phyloP scores from a whole-genome alignment of 306 rosid genomes.

The Bauhinia variegata region DNA sequence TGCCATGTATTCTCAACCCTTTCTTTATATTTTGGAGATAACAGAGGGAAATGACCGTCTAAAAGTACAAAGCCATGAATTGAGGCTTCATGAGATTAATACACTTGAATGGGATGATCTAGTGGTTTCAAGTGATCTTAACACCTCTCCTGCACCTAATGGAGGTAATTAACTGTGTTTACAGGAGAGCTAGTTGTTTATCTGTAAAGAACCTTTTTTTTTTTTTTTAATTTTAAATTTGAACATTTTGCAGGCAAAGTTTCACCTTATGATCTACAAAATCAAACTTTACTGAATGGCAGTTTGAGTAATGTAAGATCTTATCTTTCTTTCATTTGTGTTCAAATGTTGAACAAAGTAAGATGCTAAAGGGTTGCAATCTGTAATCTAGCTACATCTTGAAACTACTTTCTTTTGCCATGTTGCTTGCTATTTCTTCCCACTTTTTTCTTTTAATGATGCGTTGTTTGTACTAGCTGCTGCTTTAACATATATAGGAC shows the following conservation, averaged over 20 bases:
- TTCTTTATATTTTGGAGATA: constrained; percentile 34
- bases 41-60: constrained; percentile 53
- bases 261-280: constrained; percentile 56
- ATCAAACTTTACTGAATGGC: constrained; percentile 52
- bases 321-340: constrained; percentile 23
- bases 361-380: neutral
- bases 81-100: constrained; percentile 84
- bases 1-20: constrained; percentile 35
- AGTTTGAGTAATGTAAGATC: constrained; percentile 55
- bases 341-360: neutral
- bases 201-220: constrained; percentile 28
- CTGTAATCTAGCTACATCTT: neutral
- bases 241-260: constrained; percentile 47
- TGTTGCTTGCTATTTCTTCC: neutral
- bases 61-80: constrained; percentile 58
- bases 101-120: constrained; percentile 99
- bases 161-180: constrained; percentile 67
- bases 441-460: neutral
- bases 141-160: constrained; percentile 37
- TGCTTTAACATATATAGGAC: constrained; percentile 17
- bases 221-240: constrained; percentile 38
- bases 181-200: constrained; percentile 23
- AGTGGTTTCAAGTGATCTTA: constrained; percentile 59
- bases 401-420: constrained; percentile 11
- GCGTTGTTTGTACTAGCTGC: constrained; percentile 22